phyloP scores from a whole-genome alignment of 1,284 basidiomycete species.

The Mycocalia duriaeana region DNA sequence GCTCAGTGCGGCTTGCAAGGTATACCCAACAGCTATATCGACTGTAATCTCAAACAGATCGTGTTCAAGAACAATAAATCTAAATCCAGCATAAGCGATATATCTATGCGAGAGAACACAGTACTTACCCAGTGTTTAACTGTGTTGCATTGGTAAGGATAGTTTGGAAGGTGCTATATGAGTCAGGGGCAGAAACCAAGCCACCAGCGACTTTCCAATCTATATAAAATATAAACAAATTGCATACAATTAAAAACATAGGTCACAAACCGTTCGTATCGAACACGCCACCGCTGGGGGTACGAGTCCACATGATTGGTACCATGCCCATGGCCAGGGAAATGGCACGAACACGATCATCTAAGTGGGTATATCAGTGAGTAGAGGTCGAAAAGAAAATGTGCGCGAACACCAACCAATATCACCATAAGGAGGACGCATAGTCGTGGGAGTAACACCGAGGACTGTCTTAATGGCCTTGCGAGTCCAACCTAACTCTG shows the following conservation, averaged over 20 bases:
- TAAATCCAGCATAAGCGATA: constrained; percentile 22
- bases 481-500: constrained; percentile 90
- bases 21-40: constrained; percentile 85
- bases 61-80: constrained; percentile 88
- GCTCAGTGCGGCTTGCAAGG: constrained; percentile 63
- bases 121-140: constrained; percentile 48
- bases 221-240: constrained; percentile 20
- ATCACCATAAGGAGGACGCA: constrained; percentile 61
- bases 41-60: constrained; percentile 84
- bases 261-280: constrained; percentile 67
- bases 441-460: constrained; percentile 75
- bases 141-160: constrained; percentile 60
- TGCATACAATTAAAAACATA: not conserved
- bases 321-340: constrained; percentile 76
- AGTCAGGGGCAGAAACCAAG: constrained; percentile 49
- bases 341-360: constrained; percentile 88
- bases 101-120: not conserved
- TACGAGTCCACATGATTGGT: constrained; percentile 77
- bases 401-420: constrained; percentile 34
- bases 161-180: constrained; percentile 52
- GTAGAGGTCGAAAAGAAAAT: not conserved
- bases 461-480: constrained; percentile 74
- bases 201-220: constrained; percentile 85
- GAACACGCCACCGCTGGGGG: constrained; percentile 55
- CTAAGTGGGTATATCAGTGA: constrained; percentile 31